These are phyloP conservation scores for Oidiodendron maius DNA, from an alignment of 495 filamentous ascomycete species.

Conservation along the genomic window DNA sequence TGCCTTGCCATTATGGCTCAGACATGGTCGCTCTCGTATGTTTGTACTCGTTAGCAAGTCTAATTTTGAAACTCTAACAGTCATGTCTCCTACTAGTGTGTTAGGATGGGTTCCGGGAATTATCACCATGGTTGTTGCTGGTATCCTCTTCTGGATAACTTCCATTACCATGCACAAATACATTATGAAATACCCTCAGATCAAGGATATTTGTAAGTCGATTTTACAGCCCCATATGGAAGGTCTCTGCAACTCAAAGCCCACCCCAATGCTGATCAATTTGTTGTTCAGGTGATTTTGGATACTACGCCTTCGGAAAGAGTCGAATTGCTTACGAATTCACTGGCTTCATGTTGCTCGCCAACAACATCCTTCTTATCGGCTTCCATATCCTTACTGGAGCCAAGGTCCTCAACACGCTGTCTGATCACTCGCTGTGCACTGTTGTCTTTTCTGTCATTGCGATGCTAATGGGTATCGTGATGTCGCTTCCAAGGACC, in stretches of 20 bases:
- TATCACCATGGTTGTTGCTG: constrained; percentile 31
- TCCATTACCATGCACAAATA: constrained; percentile 42
- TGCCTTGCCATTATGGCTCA: constrained; percentile 46
- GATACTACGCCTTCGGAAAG: constrained; percentile 37
- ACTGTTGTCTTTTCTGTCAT: constrained; percentile 39
- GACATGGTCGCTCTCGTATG: constrained; percentile 40
- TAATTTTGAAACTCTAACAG: neutral
- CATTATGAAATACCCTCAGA: constrained; percentile 42
- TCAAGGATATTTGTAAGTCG: constrained; percentile 36
- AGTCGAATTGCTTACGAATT: constrained; percentile 30
- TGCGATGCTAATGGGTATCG: constrained; percentile 23
- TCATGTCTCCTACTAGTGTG: constrained; percentile 24
- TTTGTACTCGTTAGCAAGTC: neutral
- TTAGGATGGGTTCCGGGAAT: constrained; percentile 42
- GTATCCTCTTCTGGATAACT: constrained; percentile 35
- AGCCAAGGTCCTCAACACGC: constrained; percentile 44
- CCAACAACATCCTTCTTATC: constrained; percentile 41
- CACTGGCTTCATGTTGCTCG: constrained; percentile 38
- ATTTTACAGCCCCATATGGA: neutral
- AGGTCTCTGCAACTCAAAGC: neutral
- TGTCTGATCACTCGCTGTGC: constrained; percentile 42
- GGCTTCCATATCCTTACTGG: constrained; percentile 44
- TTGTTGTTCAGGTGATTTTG: constrained; percentile 24
- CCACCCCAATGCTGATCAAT: neutral
- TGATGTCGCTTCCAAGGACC: constrained; percentile 36